Percentiles rank a stretch among this genome's conserved stretches.
Evolutionary conservation across 306 rosid genomes (phyloP).

Genomic region (Sicyos edulis): DNA sequence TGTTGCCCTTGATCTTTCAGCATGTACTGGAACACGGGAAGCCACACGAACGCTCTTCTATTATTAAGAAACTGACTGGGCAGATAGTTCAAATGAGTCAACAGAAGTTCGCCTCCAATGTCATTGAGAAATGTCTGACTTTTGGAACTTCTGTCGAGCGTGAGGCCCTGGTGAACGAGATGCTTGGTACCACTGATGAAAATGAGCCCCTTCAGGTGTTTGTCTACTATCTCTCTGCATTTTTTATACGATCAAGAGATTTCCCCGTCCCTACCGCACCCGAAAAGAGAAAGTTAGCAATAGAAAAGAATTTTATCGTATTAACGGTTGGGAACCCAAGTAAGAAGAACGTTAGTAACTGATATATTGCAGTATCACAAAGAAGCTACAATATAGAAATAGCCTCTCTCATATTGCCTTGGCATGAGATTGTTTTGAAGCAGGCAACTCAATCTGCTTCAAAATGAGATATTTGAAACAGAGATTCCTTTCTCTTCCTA

Average conservation of each 20-base stretch:
- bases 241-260: neutral
- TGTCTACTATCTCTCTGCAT: conserved; percentile 18
- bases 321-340: too few relatives aligned
- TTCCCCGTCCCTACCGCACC: neutral
- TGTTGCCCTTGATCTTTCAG: conserved; percentile 24
- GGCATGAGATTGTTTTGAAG: too few relatives aligned
- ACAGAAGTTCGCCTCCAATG: conserved; percentile 98
- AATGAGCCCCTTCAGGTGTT: conserved; percentile 95
- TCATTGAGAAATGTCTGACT: conserved; percentile 72
- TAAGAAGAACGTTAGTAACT: too few relatives aligned
- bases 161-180: conserved; percentile 69
- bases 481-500: too few relatives aligned
- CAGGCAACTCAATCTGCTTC: too few relatives aligned
- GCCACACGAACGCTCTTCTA: conserved; percentile 71
- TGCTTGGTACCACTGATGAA: conserved; percentile 93
- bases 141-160: conserved; percentile 78
- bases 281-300: too few relatives aligned
- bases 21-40: conserved; percentile 94
- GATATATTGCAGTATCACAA: too few relatives aligned
- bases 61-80: conserved; percentile 75
- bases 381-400: too few relatives aligned
- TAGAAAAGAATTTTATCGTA: too few relatives aligned
- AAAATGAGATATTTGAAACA: too few relatives aligned
- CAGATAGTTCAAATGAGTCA: conserved; percentile 94
- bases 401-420: too few relatives aligned